Conservation (phyloP, 352 stramenopile species). For the Globisporangium cederbergense region DNA sequence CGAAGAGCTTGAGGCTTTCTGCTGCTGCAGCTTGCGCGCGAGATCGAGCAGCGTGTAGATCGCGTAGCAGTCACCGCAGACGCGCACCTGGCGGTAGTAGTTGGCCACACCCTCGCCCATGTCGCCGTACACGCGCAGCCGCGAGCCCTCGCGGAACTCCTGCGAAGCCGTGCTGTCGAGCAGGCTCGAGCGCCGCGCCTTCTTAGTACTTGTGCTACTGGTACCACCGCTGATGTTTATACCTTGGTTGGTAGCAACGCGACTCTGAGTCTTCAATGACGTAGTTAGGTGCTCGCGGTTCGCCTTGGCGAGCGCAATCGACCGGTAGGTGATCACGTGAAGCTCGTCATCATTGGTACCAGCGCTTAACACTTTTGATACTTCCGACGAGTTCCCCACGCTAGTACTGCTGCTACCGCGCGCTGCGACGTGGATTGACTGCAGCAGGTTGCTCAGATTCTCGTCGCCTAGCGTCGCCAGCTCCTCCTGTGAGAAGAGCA, state of each 20-base stretch:
- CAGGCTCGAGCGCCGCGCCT: conserved; percentile 27
- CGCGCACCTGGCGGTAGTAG: conserved; percentile 81
- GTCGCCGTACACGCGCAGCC: conserved; percentile 47
- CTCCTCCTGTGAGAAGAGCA: conserved; percentile 56
- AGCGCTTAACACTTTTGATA: not conserved
- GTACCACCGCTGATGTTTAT: not conserved
- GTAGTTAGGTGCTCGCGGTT: conserved; percentile 46
- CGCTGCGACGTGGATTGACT: conserved; percentile 36
- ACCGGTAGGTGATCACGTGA: conserved; percentile 70
- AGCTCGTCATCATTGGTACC: conserved; percentile 22
- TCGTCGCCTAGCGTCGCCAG: conserved; percentile 32
- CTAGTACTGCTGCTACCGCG: conserved; percentile 11
- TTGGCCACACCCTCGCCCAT: conserved; percentile 54
- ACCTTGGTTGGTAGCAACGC: conserved; percentile 3
- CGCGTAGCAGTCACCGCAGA: conserved; percentile 83
- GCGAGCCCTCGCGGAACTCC: conserved; percentile 46
- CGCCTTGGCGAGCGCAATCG: conserved; percentile 64
- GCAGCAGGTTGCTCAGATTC: conserved; percentile 33
- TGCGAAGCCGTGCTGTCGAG: conserved; percentile 49
- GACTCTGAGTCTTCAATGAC: conserved; percentile 12
- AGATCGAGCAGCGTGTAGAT: conserved; percentile 86
- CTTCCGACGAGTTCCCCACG: not conserved
- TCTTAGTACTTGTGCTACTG: not conserved
- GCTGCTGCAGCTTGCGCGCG: conserved; percentile 42
- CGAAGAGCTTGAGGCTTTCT: conserved; percentile 6